phyloP scores from a whole-genome alignment of 768 basidiomycete species.

The Russula virescens region DNA sequence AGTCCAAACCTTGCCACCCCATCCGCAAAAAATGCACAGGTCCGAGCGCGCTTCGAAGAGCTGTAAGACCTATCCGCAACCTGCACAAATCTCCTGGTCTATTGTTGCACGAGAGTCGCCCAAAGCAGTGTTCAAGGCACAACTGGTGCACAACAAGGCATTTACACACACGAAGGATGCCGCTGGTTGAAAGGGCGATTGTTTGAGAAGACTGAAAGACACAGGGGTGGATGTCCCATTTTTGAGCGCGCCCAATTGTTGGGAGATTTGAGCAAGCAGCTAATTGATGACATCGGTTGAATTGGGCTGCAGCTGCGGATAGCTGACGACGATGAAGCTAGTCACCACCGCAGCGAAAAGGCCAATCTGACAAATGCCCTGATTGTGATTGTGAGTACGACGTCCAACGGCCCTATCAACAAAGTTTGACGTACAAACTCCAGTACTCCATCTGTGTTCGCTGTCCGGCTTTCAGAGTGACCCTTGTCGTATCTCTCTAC shows the following conservation, averaged over 20 bases:
- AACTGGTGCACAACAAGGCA: conserved; percentile 17
- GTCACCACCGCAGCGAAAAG: conserved; percentile 27
- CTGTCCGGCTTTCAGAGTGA: conserved; percentile 19
- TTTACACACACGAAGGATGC: conserved; percentile 17
- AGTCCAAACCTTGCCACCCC: conserved; percentile 15
- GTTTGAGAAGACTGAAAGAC: not conserved
- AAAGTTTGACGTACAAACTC: conserved; percentile 14
- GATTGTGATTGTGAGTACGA: not conserved
- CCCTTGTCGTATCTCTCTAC: conserved; percentile 18
- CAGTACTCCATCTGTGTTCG: conserved; percentile 20
- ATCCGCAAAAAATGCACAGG: conserved; percentile 16
- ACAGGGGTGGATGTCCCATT: not conserved
- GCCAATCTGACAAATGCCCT: conserved; percentile 19
- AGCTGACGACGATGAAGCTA: conserved; percentile 24
- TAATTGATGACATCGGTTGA: conserved; percentile 5
- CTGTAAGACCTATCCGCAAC: conserved; percentile 13
- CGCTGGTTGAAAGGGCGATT: not conserved
- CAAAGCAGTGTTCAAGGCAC: conserved; percentile 10
- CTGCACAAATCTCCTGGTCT: conserved; percentile 18
- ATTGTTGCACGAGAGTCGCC: conserved; percentile 23
- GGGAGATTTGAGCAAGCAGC: conserved; percentile 11
- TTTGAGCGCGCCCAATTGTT: conserved; percentile 6
- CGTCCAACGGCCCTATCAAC: no score
- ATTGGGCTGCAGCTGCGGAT: conserved; percentile 21
- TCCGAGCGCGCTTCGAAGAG: conserved; percentile 18